Base-by-base conservation (phyloP, 108 stramenopile species). In the Nitzschia inconspicua region DNA sequence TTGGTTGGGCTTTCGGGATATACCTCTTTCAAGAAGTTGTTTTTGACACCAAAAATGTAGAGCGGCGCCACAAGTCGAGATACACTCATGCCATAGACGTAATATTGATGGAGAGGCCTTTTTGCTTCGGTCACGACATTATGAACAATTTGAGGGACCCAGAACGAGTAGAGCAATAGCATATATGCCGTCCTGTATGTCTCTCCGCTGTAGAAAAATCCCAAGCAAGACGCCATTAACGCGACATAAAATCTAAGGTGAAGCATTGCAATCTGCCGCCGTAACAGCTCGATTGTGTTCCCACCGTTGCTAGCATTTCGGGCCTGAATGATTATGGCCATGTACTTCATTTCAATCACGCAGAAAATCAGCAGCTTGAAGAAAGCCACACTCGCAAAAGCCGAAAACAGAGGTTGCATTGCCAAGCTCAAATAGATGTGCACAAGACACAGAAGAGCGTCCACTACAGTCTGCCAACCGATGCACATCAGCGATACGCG, bases 341-440 rank as follows among this genome's bases (percentile, higher is more conserved):
- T 88, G 76, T 93, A 94, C 54, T 95, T 95, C 85, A 97, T 93
- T 60, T 98, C 95, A 37, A 98, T 93, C 43, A 96, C 82, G 50
- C 89, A 93, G 60, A 97, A 96, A 26, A 93, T 93, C 23, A 98
- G 64, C 11, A 95, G 79, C 71, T 97, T 97, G 69, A 97, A 95
- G 46, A 98, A 95, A 0, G 94, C 93, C n/a, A 95, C 85, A 47
- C 78, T 82, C 20, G 85, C 88, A 70, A 96, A 93, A 19, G 96
- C 86, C 2, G 86, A 81, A 54, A 96, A 94, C 22, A 95, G 75
- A 9, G 84, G 76, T 53, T 88, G 87, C 66, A 95, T 79, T 3
- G 90, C 70, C 42, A 95, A 61, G 65, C 94, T 86, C 32, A 95
- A 60, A 39, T 88, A 82, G 8, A 98, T 83, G 66, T 95, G 94